phyloP scores from a whole-genome alignment of 2,329 filamentous ascomycete genomes.

The Juglanconis oblonga region DNA sequence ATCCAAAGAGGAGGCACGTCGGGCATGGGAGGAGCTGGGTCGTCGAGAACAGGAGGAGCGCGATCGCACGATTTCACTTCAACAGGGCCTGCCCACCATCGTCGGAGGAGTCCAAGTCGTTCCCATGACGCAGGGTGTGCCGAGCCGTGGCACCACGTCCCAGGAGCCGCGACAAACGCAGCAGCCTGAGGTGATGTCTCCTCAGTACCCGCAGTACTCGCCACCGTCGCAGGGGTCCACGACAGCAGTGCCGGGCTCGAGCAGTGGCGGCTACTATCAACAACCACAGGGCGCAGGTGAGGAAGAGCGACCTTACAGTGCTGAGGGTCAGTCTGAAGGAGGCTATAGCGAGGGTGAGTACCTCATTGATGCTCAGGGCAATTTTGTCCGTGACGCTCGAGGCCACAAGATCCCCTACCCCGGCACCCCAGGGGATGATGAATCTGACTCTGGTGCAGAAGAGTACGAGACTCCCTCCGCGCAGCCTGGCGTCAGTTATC shows the following conservation, averaged over 20 bases:
- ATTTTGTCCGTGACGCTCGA: slow-evolving; percentile 58
- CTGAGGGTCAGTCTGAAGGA: slow-evolving; percentile 52
- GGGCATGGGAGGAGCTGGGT: slow-evolving; percentile 96
- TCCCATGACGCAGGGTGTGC: slow-evolving; percentile 76
- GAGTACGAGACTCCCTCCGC: slow-evolving; percentile 56
- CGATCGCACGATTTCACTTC: slow-evolving; percentile 78
- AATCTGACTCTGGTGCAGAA: slow-evolving; percentile 52
- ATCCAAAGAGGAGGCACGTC: slow-evolving; percentile 90
- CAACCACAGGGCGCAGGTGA: slow-evolving; percentile 39
- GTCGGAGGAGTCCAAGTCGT: slow-evolving; percentile 94
- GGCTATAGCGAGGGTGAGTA: slow-evolving; percentile 72
- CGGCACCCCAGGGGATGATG: slow-evolving; percentile 39
- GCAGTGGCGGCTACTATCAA: slow-evolving; percentile 39
- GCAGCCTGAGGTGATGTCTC: slow-evolving; percentile 10
- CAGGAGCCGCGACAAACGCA: slow-evolving; percentile 35
- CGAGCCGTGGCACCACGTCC: slow-evolving; percentile 50
- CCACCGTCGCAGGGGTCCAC: slow-evolving; percentile 27
- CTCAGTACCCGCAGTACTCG: slow-evolving; percentile 25
- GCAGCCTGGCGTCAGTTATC: slow-evolving; percentile 34
- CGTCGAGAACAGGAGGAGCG: slow-evolving; percentile 90
- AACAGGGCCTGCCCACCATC: slow-evolving; percentile 82
- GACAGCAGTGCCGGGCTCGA: slow-evolving; percentile 34
- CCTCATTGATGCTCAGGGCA: slow-evolving; percentile 58
- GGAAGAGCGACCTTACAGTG: slow-evolving; percentile 41
- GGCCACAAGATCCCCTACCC: slow-evolving; percentile 58